Evolutionary conservation across 192 early-diverging fungal species (phyloP), one percentile per base, ranked within the genome.

Genomic region (Cetraspora pellucida): DNA sequence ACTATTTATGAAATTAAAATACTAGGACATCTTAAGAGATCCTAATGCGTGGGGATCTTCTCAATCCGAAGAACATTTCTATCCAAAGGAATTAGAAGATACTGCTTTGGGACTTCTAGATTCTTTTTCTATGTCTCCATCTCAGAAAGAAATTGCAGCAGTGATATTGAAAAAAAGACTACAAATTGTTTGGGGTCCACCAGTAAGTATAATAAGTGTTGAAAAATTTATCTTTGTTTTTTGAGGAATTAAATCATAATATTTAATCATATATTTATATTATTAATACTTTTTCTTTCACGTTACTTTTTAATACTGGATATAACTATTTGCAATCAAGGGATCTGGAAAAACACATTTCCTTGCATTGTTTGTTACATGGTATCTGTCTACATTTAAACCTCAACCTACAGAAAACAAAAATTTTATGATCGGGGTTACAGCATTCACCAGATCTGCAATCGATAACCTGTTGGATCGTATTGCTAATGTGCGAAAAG

Each of bases 341-440:
- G 86, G 86, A 10, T 87, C 86, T 1, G 86, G 86, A 46, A 87
- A 87, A 59, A 85, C 86, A 0, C 81, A 85, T 23, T 87, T 87
- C 58, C 69, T 87, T 28, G 84, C 86, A 8, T 73, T 87, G 17
- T 81, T 84, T 21, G 67, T 82, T 3, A 54, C 81, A 17, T 77
- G 84, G 73, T 83, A 81, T 47, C 64, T 84, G 23, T 78, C 79
- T n/a, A 74, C 83, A n/a, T 10, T 85, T 19, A 49, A 66, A 3
- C 76, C 74, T 23, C 19, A 79, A 9, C 68, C 74, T 10, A 31
- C 43, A 7, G 79, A 79, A 28, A 75, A 63, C 16, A 75, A 77
- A 57, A 63, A 82, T 59, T 77, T 84, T 47, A 78, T 83, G 14
- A 83, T 87, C 66, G 86, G 83, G 10, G 30, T 87, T 28, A 84